Percentiles rank a stretch among this genome's conserved stretches.
Conservation (phyloP, 164 flowering plant genomes). For the Liquidambar formosana region DNA sequence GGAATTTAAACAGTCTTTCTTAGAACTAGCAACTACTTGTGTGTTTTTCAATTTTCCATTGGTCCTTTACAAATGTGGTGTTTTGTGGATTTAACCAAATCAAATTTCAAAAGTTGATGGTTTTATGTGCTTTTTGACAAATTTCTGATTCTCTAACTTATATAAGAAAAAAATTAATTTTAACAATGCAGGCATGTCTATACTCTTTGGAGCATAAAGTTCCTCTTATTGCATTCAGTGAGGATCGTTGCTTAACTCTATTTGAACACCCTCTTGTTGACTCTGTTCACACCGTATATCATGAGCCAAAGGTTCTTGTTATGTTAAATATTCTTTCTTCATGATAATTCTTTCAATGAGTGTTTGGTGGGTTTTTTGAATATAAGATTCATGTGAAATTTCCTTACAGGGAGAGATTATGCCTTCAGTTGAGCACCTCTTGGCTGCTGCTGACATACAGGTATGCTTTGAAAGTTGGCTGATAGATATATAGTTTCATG, state of each 20-base stretch:
- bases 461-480: conserved; percentile 31
- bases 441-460: conserved; percentile 79
- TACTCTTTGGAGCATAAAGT: conserved; percentile 76
- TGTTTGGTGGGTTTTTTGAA: conserved; percentile 1
- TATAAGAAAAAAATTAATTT: not conserved
- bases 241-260: conserved; percentile 77
- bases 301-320: conserved; percentile 80
- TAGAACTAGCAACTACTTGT: not conserved
- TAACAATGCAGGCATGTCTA: conserved; percentile 65
- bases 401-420: conserved; percentile 77
- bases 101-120: not conserved
- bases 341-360: not conserved
- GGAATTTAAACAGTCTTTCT: not conserved
- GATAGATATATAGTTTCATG: not conserved
- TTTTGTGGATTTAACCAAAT: too few relatives aligned
- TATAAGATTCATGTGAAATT: not conserved
- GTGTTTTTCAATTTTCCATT: not conserved
- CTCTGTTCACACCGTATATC: conserved; percentile 70
- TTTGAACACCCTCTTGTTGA: conserved; percentile 81
- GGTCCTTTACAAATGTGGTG: too few relatives aligned
- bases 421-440: conserved; percentile 71
- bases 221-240: conserved; percentile 82
- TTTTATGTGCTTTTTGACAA: not conserved
- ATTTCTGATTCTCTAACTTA: not conserved
- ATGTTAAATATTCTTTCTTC: not conserved